Base-by-base conservation (phyloP, 2,329 filamentous ascomycete genomes). In the Xylariomycetidae sp. region DNA sequence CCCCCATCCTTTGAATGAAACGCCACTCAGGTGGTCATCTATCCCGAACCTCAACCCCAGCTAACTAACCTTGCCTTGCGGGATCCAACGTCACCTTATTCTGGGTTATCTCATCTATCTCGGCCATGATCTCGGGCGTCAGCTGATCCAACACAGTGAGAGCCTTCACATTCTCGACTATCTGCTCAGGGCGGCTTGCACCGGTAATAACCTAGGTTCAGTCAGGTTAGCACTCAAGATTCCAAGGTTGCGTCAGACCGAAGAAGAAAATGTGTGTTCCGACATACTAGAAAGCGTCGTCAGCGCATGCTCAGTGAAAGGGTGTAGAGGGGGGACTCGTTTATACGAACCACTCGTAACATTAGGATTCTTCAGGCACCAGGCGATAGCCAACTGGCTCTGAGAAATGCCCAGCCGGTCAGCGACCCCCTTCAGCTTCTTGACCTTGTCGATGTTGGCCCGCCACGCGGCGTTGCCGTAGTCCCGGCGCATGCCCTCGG, bases 381-480 rank as follows among this genome's bases (percentile, higher is more conserved):
- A 75, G 1, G 72, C 71, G 3, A 75, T 50, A 10, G 72, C 69
- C 5, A 76, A 57, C 49, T 70, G 64, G 5, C 63, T 60, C 28
- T 74, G 67, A 30, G 64, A 68, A 10, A 72, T 67, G 5, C 70
- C 76, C 23, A 83, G 57, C 41, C 67, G 68, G 37, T 82, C 72
- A 1, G 80, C 77, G 27, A 82, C 63, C 32, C 61, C 46, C 57
- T 68, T 63, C 19, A 70, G 49, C 37, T 60, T 58, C 36, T 53
- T 57, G 17, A 69, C 64, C 45, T 65, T 65, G 33, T 62, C 63
- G 63, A 68, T 64, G 45, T 66, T 59, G 10, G 54, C 53, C 56
- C 68, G 66, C 53, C 79, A 78, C 58, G 76, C 74, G 42, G 74
- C 69, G 40, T 76, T 70, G 20, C 71, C 64, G 23, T 79, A 64